These are phyloP conservation scores for Talaromyces sp. DNA, from an alignment of 2,329 filamentous ascomycete species.

Conservation along the genomic window DNA sequence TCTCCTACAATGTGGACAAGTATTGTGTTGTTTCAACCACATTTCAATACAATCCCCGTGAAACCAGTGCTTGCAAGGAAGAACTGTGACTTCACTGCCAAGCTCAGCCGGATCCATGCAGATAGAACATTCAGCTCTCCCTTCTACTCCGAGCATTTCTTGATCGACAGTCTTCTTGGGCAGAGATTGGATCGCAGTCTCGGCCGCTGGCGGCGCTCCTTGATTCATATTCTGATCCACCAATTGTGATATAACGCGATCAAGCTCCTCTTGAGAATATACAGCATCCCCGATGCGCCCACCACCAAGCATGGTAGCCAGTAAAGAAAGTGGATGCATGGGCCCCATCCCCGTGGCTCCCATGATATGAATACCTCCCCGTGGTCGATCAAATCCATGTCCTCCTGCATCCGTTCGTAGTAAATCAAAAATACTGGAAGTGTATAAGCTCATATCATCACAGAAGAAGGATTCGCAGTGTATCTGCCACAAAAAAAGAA, in stretches of 20 bases:
- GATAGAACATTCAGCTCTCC: conserved; percentile 78
- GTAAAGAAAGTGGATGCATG: conserved; percentile 44
- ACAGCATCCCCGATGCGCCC: conserved; percentile 69
- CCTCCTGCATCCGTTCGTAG: conserved; percentile 25
- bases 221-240: conserved; percentile 77
- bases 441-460: conserved; percentile 7
- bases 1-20: conserved; percentile 64
- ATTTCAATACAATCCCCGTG: conserved; percentile 75
- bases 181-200: conserved; percentile 68
- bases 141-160: conserved; percentile 66
- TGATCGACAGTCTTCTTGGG: conserved; percentile 67
- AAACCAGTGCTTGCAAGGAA: conserved; percentile 94
- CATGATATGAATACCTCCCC: conserved; percentile 24
- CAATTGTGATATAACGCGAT: conserved; percentile 79
- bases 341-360: conserved; percentile 30
- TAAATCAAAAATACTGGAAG: conserved; percentile 21
- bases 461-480: conserved; percentile 3
- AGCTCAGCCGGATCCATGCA: conserved; percentile 82
- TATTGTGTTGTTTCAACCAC: conserved; percentile 89
- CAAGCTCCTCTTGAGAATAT: conserved; percentile 84
- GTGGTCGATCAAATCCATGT: conserved; percentile 10
- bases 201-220: conserved; percentile 76
- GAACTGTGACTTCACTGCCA: conserved; percentile 67
- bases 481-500: not conserved
- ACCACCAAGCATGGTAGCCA: conserved; percentile 40